Evolutionary conservation across 1,284 basidiomycete genomes (phyloP).

Genomic region (Cutaneotrichosporon cyanovorans): DNA sequence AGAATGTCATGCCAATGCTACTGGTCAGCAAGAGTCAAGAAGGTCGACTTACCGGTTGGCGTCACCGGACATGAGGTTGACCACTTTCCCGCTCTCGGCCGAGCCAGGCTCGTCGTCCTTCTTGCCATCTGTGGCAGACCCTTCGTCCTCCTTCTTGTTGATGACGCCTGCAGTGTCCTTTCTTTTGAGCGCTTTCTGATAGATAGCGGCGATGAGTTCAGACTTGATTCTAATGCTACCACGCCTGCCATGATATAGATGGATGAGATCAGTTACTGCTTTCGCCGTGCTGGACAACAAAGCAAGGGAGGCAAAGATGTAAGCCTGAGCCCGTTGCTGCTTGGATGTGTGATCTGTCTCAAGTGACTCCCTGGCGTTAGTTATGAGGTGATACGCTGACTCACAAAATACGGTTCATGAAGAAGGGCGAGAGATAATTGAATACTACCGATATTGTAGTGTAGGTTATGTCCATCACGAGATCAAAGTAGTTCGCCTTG

Average conservation of each 20-base stretch:
- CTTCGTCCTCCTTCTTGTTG: slow-evolving; percentile 50
- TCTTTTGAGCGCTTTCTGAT: slow-evolving; percentile 79
- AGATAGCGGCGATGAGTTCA: slow-evolving; percentile 70
- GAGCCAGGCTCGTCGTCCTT: slow-evolving; percentile 27
- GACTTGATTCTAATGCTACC: slow-evolving; percentile 61
- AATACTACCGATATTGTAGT: slow-evolving; percentile 60
- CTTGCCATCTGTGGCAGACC: slow-evolving; percentile 24
- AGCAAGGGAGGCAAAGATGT: slow-evolving; percentile 62
- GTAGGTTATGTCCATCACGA: slow-evolving; percentile 60
- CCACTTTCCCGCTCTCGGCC: slow-evolving; percentile 49
- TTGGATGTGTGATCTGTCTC: not conserved
- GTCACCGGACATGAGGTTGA: slow-evolving; percentile 48
- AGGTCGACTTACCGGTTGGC: slow-evolving; percentile 16
- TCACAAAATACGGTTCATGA: slow-evolving; percentile 47
- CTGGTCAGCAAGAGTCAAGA: too few relatives aligned
- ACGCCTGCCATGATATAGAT: slow-evolving; percentile 70
- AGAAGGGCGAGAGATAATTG: slow-evolving; percentile 53
- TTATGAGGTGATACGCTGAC: not conserved
- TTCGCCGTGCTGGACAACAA: slow-evolving; percentile 56
- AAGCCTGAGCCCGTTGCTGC: slow-evolving; percentile 47
- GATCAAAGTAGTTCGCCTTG: slow-evolving; percentile 62
- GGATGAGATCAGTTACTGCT: slow-evolving; percentile 65
- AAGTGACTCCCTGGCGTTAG: slow-evolving; percentile 2
- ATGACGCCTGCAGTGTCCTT: slow-evolving; percentile 75
- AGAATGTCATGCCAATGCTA: slow-evolving; percentile 16